These are phyloP conservation scores for Leptographium procerum DNA, from an alignment of 2,329 filamentous ascomycete genomes.

Conservation along the genomic window DNA sequence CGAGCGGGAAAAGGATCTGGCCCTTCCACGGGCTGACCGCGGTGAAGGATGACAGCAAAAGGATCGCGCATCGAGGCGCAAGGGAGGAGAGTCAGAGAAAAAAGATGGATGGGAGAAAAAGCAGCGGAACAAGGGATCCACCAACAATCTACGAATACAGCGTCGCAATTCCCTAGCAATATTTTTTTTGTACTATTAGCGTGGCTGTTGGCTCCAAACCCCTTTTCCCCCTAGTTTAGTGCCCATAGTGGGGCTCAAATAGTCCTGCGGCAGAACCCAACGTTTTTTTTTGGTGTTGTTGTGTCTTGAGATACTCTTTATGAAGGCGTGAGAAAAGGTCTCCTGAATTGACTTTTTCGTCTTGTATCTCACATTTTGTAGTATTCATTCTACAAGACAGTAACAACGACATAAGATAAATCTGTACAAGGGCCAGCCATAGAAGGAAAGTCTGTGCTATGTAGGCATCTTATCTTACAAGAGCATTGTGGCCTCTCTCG, in stretches of 20 bases:
- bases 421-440: too few relatives aligned
- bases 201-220: neutral
- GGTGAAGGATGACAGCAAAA: neutral
- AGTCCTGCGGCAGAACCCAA: neutral
- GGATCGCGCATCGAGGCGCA: neutral
- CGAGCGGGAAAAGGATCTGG: neutral
- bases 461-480: neutral
- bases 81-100: neutral
- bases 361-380: too few relatives aligned
- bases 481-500: neutral
- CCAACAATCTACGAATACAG: neutral
- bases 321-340: neutral
- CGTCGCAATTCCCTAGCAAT: neutral
- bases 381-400: neutral
- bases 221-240: constrained; percentile 4
- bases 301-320: neutral
- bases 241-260: constrained; percentile 1
- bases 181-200: neutral
- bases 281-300: neutral
- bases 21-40: neutral
- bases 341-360: neutral
- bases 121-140: too few relatives aligned
- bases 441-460: neutral
- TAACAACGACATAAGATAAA: too few relatives aligned
- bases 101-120: neutral